phyloP scores from a whole-genome alignment of 1,284 basidiomycete genomes.

The Puccinia novopanici region DNA sequence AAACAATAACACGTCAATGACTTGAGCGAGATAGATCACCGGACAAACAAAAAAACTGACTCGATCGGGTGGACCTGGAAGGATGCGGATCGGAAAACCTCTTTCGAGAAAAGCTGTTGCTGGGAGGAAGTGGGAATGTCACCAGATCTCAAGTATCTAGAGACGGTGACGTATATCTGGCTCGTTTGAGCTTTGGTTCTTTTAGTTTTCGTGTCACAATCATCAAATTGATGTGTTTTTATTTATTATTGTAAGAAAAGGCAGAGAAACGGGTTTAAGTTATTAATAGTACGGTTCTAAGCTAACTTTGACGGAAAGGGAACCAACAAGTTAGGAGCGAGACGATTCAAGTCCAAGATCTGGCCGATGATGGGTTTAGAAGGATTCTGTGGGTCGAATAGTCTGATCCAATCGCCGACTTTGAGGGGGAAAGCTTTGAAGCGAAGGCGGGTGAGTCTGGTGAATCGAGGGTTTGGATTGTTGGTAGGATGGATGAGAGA shows the following conservation, averaged over 20 bases:
- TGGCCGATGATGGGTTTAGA: slow-evolving; percentile 18
- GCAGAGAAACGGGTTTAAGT: too few relatives aligned
- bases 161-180: not conserved
- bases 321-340: not conserved
- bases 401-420: slow-evolving; percentile 11
- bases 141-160: slow-evolving; percentile 10
- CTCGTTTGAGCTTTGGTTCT: not conserved
- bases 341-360: not conserved
- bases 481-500: not conserved
- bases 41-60: slow-evolving; percentile 11
- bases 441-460: not conserved
- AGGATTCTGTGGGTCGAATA: not conserved
- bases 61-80: slow-evolving; percentile 25
- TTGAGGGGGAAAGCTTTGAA: slow-evolving; percentile 3
- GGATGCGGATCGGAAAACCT: slow-evolving; percentile 23
- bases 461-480: not conserved
- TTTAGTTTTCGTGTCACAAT: not conserved
- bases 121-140: not conserved
- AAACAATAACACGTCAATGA: not conserved
- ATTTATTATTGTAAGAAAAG: too few relatives aligned
- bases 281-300: too few relatives aligned
- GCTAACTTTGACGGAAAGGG: too few relatives aligned
- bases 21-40: not conserved
- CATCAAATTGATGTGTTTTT: not conserved
- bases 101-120: not conserved